Conservation (phyloP, 2,329 filamentous ascomycete genomes). For the Gaeumannomyces tritici region DNA sequence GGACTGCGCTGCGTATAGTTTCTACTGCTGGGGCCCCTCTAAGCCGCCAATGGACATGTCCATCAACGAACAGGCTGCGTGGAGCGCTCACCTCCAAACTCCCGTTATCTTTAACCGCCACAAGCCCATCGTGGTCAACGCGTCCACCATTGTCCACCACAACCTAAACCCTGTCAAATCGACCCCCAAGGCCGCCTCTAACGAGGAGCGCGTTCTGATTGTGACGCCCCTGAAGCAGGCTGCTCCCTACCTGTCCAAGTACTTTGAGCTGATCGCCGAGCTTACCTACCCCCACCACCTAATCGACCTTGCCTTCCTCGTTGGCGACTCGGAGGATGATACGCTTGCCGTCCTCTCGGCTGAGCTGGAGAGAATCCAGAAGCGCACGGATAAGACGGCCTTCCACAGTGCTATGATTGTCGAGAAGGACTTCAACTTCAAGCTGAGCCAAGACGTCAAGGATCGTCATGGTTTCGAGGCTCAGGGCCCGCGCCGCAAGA, state of each 20-base stretch:
- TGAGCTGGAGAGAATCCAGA: conserved; percentile 83
- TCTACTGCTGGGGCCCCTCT: conserved; percentile 92
- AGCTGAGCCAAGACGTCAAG: conserved; percentile 67
- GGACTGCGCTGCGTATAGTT: conserved; percentile 45
- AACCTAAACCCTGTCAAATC: conserved; percentile 81
- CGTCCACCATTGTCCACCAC: conserved; percentile 65
- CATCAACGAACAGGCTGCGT: conserved; percentile 79
- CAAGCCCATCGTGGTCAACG: conserved; percentile 75
- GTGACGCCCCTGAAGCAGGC: conserved; percentile 91
- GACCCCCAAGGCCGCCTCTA: conserved; percentile 65
- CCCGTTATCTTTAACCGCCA: conserved; percentile 97
- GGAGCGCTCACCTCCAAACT: conserved; percentile 81
- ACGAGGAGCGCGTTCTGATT: conserved; percentile 82
- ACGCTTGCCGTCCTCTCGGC: conserved; percentile 77
- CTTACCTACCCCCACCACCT: conserved; percentile 90
- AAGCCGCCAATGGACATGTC: conserved; percentile 97
- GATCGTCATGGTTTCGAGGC: conserved; percentile 79
- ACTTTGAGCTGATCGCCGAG: conserved; percentile 86
- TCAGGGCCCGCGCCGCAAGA: conserved; percentile 82
- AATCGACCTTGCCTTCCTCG: conserved; percentile 90
- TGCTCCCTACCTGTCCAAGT: conserved; percentile 68
- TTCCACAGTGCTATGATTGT: conserved; percentile 81
- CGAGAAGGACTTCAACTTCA: conserved; percentile 80
- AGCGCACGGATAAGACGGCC: conserved; percentile 65
- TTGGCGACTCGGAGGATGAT: conserved; percentile 85